Conservation (phyloP, 768 basidiomycete species). For the Filobasidium wieringae region DNA sequence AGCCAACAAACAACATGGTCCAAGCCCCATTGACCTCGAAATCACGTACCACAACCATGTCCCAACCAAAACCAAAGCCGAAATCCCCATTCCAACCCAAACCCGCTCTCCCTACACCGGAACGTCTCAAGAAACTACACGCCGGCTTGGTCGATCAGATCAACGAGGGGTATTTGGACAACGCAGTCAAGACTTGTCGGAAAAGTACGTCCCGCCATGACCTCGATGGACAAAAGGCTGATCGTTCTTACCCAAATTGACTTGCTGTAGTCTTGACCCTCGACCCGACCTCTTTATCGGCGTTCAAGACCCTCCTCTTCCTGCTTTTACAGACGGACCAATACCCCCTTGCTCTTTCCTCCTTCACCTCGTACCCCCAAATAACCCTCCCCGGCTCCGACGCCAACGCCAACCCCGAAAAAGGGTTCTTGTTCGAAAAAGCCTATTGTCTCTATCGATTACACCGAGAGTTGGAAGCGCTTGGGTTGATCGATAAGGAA, state of each 20-base stretch:
- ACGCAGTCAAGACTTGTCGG: constrained; percentile 82
- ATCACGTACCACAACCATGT: neutral
- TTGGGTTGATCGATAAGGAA: constrained; percentile 5
- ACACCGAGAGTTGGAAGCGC: constrained; percentile 61
- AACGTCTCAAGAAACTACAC: constrained; percentile 30
- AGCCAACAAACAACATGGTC: no score
- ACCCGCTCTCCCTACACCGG: constrained; percentile 24
- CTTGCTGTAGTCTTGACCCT: constrained; percentile 54
- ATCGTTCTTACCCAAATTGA: neutral
- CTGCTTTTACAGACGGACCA: constrained; percentile 76
- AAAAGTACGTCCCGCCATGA: constrained; percentile 51
- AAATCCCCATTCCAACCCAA: constrained; percentile 8
- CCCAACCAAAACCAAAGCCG: neutral
- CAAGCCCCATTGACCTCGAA: neutral
- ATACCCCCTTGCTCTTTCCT: constrained; percentile 55
- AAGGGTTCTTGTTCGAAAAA: constrained; percentile 50
- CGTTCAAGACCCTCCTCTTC: constrained; percentile 72
- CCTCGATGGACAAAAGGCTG: neutral
- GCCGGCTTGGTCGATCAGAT: constrained; percentile 65
- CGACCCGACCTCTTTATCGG: constrained; percentile 44
- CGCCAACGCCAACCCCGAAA: neutral
- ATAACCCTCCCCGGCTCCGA: no score
- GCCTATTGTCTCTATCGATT: constrained; percentile 77
- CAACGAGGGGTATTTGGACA: constrained; percentile 73
- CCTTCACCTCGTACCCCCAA: constrained; percentile 43